Evolutionary conservation across 768 basidiomycete species (phyloP), one percentile per base, ranked within the genome.

Genomic region (Punctularia strigosozonata): DNA sequence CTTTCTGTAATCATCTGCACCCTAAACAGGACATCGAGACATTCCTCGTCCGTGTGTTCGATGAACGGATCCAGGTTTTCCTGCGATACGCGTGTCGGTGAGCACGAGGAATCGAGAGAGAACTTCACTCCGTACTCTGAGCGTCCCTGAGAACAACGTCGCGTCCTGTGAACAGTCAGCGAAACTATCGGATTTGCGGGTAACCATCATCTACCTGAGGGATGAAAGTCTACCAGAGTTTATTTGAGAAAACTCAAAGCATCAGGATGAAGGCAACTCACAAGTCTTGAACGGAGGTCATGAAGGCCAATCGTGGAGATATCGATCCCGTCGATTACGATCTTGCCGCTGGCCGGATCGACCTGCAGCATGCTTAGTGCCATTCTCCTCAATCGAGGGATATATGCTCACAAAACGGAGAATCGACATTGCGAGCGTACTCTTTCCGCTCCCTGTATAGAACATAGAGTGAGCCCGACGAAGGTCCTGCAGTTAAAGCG

Each of bases 321-420:
- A 50, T 92, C 89, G 42, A 92, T 79, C 4, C 88, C 90, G 44
- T 91, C 90, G 15, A 94, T 77, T 33, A 84, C 22, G 37, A 95
- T 89, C 18, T 68, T 68, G 0, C 91, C 91, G 13, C 61, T 63
- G 3, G 68, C 61, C 1, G 90, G 87, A 51, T 94, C 89, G 14
- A 79, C 74, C 76, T 26, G 14, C 32, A 37, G 35, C 14, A 17
- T 15, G 14, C 5, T 10, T 13, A 35, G 26, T 19, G 34, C 37
- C 4, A 8, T 13, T 8, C 10, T 34, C 19, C n/a, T n/a, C 20
- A 34, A 13, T 10, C 17, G 25, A 14, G 12, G 15, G 19, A 18
- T 30, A 22, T 12, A 37, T 20, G 64, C 77, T 38, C 48, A 80
- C 79, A 49, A 92, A 91, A 46, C 87, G 73, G 37, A 92, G 58